Percentiles rank a stretch among this genome's conserved stretches.
phyloP scores from a whole-genome alignment of 2,329 filamentous ascomycete species.

The Paecilomyces formosus region DNA sequence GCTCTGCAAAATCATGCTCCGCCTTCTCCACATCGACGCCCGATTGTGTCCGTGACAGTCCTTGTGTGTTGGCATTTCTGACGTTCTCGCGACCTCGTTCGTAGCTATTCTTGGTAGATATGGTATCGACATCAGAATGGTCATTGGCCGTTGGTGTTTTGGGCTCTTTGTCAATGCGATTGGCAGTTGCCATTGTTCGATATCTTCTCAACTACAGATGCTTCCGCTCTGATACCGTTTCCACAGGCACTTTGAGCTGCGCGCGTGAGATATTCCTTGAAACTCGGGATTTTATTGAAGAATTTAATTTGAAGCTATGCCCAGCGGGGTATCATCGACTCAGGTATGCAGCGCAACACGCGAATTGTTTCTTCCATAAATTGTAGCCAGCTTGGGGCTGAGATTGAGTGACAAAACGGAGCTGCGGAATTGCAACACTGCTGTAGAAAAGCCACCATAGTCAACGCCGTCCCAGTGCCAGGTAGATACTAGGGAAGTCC shows the following conservation, averaged over 20 bases:
- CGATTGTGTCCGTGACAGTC: constrained; percentile 21
- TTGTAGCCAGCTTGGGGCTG: not conserved
- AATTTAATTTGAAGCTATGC: not conserved
- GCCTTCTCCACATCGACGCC: constrained; percentile 41
- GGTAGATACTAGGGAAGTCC: not conserved
- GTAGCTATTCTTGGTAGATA: not conserved
- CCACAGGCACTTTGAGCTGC: not conserved
- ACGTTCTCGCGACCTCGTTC: not conserved
- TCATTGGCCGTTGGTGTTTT: not conserved
- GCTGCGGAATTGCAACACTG: not conserved
- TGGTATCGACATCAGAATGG: not conserved
- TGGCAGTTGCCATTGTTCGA: not conserved
- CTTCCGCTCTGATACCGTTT: not conserved
- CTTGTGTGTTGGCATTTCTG: not conserved
- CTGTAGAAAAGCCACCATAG: not conserved
- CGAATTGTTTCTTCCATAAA: not conserved
- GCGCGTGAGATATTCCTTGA: too few relatives aligned
- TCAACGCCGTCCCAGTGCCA: not conserved
- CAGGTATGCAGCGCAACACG: not conserved
- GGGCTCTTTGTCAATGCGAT: not conserved
- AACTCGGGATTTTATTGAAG: too few relatives aligned
- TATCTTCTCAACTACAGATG: not conserved
- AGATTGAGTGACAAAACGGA: not conserved
- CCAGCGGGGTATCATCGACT: not conserved
- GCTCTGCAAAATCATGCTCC: constrained; percentile 35